Conservation (phyloP, 768 basidiomycete species). For the Amanita polypyramis region DNA sequence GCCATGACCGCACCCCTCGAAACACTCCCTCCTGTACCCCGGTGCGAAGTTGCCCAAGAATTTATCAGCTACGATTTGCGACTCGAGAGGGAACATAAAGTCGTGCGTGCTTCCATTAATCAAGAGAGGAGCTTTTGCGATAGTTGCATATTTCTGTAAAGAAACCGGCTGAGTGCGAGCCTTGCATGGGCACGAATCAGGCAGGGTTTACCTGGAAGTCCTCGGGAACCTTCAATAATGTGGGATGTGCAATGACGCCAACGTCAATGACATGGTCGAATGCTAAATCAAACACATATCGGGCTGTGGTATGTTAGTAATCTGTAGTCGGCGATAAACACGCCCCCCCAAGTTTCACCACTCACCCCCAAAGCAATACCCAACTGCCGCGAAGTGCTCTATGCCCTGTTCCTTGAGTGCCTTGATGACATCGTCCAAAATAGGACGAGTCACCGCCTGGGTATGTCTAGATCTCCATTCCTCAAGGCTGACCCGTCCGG, state of each 20-base stretch:
- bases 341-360: not conserved
- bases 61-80: conserved; percentile 34
- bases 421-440: conserved; percentile 43
- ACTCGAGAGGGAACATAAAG: conserved; percentile 35
- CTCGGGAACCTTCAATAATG: conserved; percentile 42
- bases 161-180: not conserved
- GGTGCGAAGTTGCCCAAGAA: conserved; percentile 37
- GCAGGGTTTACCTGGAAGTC: conserved; percentile 45
- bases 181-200: not conserved
- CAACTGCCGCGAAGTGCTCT: conserved; percentile 44
- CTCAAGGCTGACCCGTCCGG: conserved; percentile 30
- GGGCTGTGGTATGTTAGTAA: conserved; percentile 21
- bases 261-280: conserved; percentile 42
- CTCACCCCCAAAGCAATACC: conserved; percentile 63
- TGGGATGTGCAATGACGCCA: conserved; percentile 47
- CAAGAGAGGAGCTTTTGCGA: conserved; percentile 45
- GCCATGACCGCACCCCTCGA: conserved; percentile 38
- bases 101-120: conserved; percentile 58
- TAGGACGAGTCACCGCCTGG: conserved; percentile 29
- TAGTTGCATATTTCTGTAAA: conserved; percentile 33
- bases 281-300: conserved; percentile 53
- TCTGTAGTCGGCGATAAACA: too few species aligned
- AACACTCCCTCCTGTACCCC: conserved; percentile 41
- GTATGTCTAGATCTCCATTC: conserved; percentile 37
- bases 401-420: conserved; percentile 52